Base-by-base conservation (phyloP, 306 rosid species). In the Leucaena leucocephala region DNA sequence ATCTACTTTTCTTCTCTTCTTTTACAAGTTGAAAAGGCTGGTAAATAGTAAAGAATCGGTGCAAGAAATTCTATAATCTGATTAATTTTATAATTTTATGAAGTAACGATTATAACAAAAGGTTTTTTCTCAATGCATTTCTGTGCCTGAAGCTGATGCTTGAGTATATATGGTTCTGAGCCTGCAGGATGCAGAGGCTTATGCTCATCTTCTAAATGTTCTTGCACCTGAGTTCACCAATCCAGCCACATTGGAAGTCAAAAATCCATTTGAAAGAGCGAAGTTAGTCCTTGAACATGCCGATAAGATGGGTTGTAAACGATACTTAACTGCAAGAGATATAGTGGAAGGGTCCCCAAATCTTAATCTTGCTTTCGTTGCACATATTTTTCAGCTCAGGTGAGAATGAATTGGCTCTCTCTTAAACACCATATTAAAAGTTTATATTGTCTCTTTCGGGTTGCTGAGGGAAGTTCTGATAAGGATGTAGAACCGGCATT, bases 301-400 rank as follows among this genome's bases (percentile, higher is more conserved):
- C 33, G 98, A 95, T 71, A 93, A 91, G 86, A 95, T 95, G 99
- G 98, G 98, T 35, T 93, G 98, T 88, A 95, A 90, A 78, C 78
- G 98, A 85, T 95, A 95, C 79, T 85, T 95, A 74, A 95, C 98
- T 15, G 94, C 96, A 52, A 91, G 92, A 85, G 99, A 95, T 81
- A 93, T 95, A 42, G 86, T 95, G 74, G 99, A 95, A 89, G 99
- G 98, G 66, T 95, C 99, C 48, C 98, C 99, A 34, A 95, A 95
- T 83, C 97, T 95, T 57, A 95, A 95, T 81, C 98, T 95, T 76
- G 98, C 99, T 54, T 95, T 95, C 81, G 99, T 95, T 44, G 99
- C 99, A 22, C 99, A 93, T 77, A 85, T 95, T 78, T 95, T 95
- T 86, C 98, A 95, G 87, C 94, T 85, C 66, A 95, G 99, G 99